These are phyloP conservation scores for Phytophthora litchii DNA, from an alignment of 352 stramenopile genomes.

Conservation along the genomic window DNA sequence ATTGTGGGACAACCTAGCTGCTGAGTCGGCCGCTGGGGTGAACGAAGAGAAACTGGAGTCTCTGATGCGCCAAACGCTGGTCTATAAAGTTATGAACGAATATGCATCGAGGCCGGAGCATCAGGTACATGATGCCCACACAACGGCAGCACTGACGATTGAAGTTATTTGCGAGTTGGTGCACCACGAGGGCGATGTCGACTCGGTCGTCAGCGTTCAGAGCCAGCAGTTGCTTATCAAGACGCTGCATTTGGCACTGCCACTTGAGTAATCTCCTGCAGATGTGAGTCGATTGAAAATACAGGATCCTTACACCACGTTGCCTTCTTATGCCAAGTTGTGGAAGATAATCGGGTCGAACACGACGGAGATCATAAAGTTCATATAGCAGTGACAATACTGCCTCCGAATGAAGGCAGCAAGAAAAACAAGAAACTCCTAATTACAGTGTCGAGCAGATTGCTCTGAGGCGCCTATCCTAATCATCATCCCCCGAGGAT, in stretches of 20 bases:
- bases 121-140: constrained; percentile 6
- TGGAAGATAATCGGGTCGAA: constrained; percentile 1
- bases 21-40: constrained; percentile 53
- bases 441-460: constrained; percentile 36
- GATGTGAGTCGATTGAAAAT: constrained; percentile 14
- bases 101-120: constrained; percentile 43
- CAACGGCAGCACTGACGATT: constrained; percentile 47
- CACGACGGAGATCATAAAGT: constrained; percentile 33
- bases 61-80: constrained; percentile 72
- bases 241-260: constrained; percentile 62
- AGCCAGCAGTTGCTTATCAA: constrained; percentile 76
- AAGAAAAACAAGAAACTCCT: constrained; percentile 40
- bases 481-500: constrained; percentile 57
- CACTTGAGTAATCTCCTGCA: constrained; percentile 28
- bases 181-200: constrained; percentile 47
- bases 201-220: constrained; percentile 55
- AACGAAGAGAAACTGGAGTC: constrained; percentile 71
- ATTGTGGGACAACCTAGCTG: constrained; percentile 62
- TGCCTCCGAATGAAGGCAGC: constrained; percentile 35
- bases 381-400: constrained; percentile 36
- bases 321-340: background rate
- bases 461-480: constrained; percentile 22
- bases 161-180: constrained; percentile 74
- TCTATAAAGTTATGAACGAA: constrained; percentile 68
- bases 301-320: constrained; percentile 12